Base-by-base conservation (phyloP, 495 filamentous ascomycete genomes). In the Aspergillus olivimuriae region DNA sequence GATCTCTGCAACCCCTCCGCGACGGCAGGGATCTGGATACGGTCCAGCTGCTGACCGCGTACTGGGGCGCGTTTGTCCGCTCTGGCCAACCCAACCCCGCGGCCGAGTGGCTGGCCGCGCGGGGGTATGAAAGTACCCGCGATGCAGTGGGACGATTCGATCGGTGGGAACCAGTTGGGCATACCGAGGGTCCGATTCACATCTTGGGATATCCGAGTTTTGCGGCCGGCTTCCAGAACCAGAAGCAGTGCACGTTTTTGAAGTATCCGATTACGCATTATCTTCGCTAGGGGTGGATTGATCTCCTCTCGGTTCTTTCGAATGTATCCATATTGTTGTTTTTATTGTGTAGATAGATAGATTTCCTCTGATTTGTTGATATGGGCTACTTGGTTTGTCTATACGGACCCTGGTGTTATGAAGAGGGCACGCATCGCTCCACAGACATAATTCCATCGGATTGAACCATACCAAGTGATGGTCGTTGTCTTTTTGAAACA, bases 221-320 rank as follows among this genome's bases (percentile, higher is more conserved):
- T 10, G 33, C 34, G 28, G 48, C 37, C 4, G 20, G 41, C 11
- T 69, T 69, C 43, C 41, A 61, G 49, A 62, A 67, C 45, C 41
- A 55, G 23, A 40, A 50, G 37, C 65, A 69, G 53, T 69, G 65
- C 48, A 53, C 48, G 31, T 67, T 59, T 35, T 47, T 69, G 46
- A 58, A 56, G 28, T 61, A 65, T 46, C 48, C 53, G 19, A 31
- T 69, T 28, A 50, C 41, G 17, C 60, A 62, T 44, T 59, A 58
- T 34, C 20, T 50, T 32, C 35, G 23, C 21, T 48, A 22, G 18
- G n/a, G n/a, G n/a, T n/a, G n/a, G n/a, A n/a, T n/a, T n/a, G n/a
- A n/a, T n/a, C n/a, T n/a, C n/a, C n/a, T n/a, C n/a, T n/a, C n/a
- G n/a, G n/a, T n/a, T n/a, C n/a, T n/a, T n/a, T n/a, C n/a, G n/a